Evolutionary conservation across 2,329 filamentous ascomycete species (phyloP).

Genomic region (Trichophyton simii): DNA sequence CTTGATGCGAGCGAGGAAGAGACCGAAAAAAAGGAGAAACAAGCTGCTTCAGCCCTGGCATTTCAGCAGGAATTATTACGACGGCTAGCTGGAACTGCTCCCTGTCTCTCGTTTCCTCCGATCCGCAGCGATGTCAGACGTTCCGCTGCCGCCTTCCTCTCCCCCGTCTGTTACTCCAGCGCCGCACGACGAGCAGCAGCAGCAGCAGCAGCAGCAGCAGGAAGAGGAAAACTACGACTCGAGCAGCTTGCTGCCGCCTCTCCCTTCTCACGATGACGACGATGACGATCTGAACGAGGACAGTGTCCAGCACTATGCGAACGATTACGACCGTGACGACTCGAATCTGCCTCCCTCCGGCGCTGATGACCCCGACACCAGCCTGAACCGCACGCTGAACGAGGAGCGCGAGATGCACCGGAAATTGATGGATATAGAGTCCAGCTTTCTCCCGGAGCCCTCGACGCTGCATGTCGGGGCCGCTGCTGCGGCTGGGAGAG

Average conservation of each 20-base stretch:
- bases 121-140: not conserved
- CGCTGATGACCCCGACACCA: constrained; percentile 5
- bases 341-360: constrained; percentile 12
- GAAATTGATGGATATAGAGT: constrained; percentile 50
- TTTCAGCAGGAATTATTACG: not conserved
- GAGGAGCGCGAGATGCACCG: constrained; percentile 49
- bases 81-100: not conserved
- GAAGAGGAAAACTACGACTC: constrained; percentile 8
- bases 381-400: constrained; percentile 31
- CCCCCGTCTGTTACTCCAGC: constrained; percentile 8
- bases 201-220: not conserved
- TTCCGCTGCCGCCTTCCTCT: constrained; percentile 7
- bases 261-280: constrained; percentile 5
- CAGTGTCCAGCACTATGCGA: constrained; percentile 14
- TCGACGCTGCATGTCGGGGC: constrained; percentile 31
- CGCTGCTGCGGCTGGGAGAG: constrained; percentile 20
- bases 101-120: not conserved
- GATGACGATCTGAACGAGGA: constrained; percentile 11
- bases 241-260: constrained; percentile 9
- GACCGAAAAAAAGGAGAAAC: not conserved
- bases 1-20: not conserved
- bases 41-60: not conserved
- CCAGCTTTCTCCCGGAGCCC: constrained; percentile 48
- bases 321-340: constrained; percentile 18
- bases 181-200: constrained; percentile 3